phyloP scores from a whole-genome alignment of 371 early-diverging fungal species.

The Rhizomucor pusillus region DNA sequence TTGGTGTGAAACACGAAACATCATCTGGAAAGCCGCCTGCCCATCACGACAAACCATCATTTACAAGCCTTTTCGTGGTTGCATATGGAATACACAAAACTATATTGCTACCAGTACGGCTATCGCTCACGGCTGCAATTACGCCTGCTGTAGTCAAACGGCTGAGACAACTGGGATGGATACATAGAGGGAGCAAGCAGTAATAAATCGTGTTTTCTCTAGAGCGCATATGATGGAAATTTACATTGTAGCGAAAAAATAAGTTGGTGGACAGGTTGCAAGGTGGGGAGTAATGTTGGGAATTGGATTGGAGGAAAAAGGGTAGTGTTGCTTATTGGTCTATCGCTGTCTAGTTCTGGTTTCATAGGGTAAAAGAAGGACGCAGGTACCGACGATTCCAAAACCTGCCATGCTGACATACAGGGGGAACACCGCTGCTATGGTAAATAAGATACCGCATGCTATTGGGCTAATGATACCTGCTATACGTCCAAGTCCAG shows the following conservation, averaged over 20 bases:
- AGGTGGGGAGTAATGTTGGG: no score
- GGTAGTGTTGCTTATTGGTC: neutral
- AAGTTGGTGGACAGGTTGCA: neutral
- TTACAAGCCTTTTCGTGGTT: constrained; percentile 23
- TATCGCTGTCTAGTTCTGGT: constrained; percentile 45
- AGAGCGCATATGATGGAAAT: neutral
- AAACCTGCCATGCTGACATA: constrained; percentile 67
- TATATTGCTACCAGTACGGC: constrained; percentile 27
- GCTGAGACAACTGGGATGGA: neutral
- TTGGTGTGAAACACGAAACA: constrained; percentile 19
- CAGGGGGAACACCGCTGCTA: constrained; percentile 60
- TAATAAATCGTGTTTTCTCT: neutral
- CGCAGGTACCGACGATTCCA: constrained; percentile 57
- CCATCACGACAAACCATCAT: constrained; percentile 18
- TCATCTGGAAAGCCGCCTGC: neutral
- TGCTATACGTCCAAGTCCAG: constrained; percentile 73
- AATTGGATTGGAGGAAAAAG: no score
- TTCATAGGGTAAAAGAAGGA: constrained; percentile 70
- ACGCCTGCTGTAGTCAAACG: constrained; percentile 22
- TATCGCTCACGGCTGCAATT: constrained; percentile 31
- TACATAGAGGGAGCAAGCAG: neutral
- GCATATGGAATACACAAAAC: constrained; percentile 45
- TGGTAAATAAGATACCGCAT: constrained; percentile 61
- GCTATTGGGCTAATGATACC: constrained; percentile 78
- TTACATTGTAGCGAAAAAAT: neutral